These are phyloP conservation scores for Rhizopus stolonifer DNA, from an alignment of 371 early-diverging fungal genomes.

Conservation along the genomic window DNA sequence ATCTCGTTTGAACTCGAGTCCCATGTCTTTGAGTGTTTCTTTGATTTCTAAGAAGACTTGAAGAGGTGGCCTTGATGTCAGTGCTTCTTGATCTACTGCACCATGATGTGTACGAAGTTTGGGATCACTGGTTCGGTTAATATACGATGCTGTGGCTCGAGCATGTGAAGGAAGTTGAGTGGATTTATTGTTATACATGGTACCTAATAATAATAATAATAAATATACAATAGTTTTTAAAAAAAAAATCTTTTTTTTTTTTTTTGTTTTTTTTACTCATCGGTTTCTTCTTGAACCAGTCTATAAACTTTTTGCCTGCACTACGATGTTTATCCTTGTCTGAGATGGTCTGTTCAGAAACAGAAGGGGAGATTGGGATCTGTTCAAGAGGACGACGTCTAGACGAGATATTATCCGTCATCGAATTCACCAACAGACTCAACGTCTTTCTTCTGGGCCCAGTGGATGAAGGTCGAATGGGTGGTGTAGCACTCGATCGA, in stretches of 20 bases:
- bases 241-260: too few species aligned
- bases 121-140: constrained; percentile 23
- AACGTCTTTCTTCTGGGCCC: constrained; percentile 59
- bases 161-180: constrained; percentile 10
- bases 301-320: constrained; percentile 68
- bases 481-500: constrained; percentile 19
- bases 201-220: too few species aligned
- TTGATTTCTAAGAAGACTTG: constrained; percentile 71
- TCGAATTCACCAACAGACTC: constrained; percentile 51
- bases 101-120: constrained; percentile 78
- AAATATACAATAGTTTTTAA: too few species aligned
- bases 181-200: too few species aligned
- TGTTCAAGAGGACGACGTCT: constrained; percentile 16
- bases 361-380: constrained; percentile 24
- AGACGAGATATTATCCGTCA: constrained; percentile 29
- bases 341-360: constrained; percentile 34
- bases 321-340: constrained; percentile 44
- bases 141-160: constrained; percentile 1
- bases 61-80: constrained; percentile 72
- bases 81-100: constrained; percentile 74
- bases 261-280: constrained; percentile 39
- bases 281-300: constrained; percentile 71
- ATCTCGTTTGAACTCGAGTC: constrained; percentile 72
- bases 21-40: constrained; percentile 60
- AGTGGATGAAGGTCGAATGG: constrained; percentile 20